Evolutionary conservation across 768 basidiomycete genomes (phyloP), one percentile per base, ranked within the genome.

Genomic region (Dentipellis fragilis): DNA sequence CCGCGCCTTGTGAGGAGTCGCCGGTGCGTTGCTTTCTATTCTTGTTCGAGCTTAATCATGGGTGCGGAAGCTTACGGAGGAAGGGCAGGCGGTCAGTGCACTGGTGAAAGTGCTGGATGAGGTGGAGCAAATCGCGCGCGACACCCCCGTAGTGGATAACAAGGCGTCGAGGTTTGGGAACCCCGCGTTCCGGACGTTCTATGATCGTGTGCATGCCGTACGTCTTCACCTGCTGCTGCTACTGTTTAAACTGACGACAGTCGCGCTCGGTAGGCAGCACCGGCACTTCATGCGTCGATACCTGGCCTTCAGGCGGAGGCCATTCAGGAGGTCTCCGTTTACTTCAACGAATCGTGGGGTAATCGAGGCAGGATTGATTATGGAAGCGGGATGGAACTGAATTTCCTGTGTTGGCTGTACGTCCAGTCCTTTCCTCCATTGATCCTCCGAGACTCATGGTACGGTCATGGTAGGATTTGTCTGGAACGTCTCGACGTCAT

Each of bases 301-400:
- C 80, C 83, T 0, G 74, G 75, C 6, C 67, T 93, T 2, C 80
- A 85, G 0, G 49, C 64, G 2, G 80, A 80, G 3, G 78, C 83
- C 0, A 75, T 82, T 3, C 65, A 73, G 4, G 95, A 97, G 65
- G 69, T 96, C 3, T 79, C 84, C 2, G 76, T 73, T 0, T 99
- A 98, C 67, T 87, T 98, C 64, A 71, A 75, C 38, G 90, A 94
- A 65, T 72, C 85, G 14, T 98, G 94, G 94, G 96, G 96, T 0
- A 96, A 89, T 67, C 74, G 87, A 29, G 81, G 86, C 49, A 76
- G 96, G 9, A 93, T 99, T 54, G 96, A 99, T 70, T 99, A 99
- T 69, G 96, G 96, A n/a, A 96, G 93, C 63, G 96, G 96, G 12
- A 98, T 98, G 95, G 96, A 99, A 66, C 77, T 98, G 46, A 95